Base-by-base conservation (phyloP, 176 grass and related monocot species). In the Tillandsia leiboldiana region DNA sequence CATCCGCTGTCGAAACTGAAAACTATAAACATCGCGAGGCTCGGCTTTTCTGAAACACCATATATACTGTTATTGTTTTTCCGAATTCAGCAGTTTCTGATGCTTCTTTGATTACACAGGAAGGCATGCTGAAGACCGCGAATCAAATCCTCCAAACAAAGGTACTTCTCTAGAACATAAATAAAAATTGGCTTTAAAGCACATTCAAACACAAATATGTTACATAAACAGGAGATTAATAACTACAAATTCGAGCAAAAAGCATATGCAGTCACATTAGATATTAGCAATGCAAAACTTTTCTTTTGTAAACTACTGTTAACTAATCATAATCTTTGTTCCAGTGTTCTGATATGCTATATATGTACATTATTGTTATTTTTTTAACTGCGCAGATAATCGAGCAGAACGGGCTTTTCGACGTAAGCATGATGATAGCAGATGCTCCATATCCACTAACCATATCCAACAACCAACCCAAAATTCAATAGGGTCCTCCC, bases 131-230 rank as follows among this genome's bases (percentile, higher is more conserved):
- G 70, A 78, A 85, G 75, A 73, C 79, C 70, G 63, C 84, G 3
- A 96, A 90, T 71, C 65, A 75, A 42, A 74, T 90, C 53, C 84
- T 96, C 78, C 81, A 78, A 80, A 76, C 82, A 82, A 96, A 85
- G 87, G 84, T 90, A 84, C 9, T 79, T 17, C 51, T 12, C 66
- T 29, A 13, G 5, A 23, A 24, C 23, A 42, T 42, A 20, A 64
- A 50, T 65, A 51, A 24, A 65, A 51, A 53, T 75, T 65, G 66
- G 24, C 49, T 11, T 33, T 6, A 66, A 13, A 5, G n/a, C 29
- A 52, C 27, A 51, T 1, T 66, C 51, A 18, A 8, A 29, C 15
- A 3, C 26, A 24, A 65, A 65, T 49, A 57, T 12, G 24, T 68
- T 68, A 12, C 24, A 22, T 12, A 4, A 68, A 68, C 47, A 4